These are phyloP conservation scores for Debaryomyces udenii DNA, from an alignment of 1,139 yeast species.

Conservation along the genomic window DNA sequence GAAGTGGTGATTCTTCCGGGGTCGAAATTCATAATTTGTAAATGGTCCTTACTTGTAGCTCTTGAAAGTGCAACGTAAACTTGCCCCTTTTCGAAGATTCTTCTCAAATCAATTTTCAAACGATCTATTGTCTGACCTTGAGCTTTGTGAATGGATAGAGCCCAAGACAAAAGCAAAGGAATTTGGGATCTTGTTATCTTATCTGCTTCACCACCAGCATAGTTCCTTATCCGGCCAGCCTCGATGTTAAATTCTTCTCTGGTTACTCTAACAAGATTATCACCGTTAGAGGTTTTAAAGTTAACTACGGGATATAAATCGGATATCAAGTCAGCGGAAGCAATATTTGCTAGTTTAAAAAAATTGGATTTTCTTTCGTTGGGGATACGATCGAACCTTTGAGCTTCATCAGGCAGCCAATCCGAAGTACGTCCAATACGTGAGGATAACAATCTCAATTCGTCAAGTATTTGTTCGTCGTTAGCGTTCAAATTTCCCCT, in stretches of 20 bases:
- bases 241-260: conserved; percentile 73
- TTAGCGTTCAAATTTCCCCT: conserved; percentile 21
- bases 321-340: conserved; percentile 29
- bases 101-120: conserved; percentile 71
- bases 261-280: conserved; percentile 51
- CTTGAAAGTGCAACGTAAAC: conserved; percentile 90
- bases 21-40: conserved; percentile 75
- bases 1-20: conserved; percentile 66
- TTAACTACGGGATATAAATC: conserved; percentile 58
- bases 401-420: conserved; percentile 51
- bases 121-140: conserved; percentile 88
- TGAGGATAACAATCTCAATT: conserved; percentile 29
- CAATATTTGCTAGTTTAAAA: conserved; percentile 33
- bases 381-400: conserved; percentile 29
- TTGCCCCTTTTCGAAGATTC: conserved; percentile 82
- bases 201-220: conserved; percentile 16
- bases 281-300: conserved; percentile 45
- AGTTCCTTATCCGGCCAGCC: conserved; percentile 17
- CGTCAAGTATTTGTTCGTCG: conserved; percentile 28
- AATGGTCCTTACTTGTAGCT: conserved; percentile 72
- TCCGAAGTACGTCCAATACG: conserved; percentile 28
- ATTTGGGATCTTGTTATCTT: conserved; percentile 56
- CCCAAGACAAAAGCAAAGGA: conserved; percentile 84
- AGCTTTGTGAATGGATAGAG: conserved; percentile 85
- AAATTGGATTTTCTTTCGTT: conserved; percentile 28